Evolutionary conservation across 2,329 filamentous ascomycete species (phyloP).

Genomic region (Alternaria ethzedia): DNA sequence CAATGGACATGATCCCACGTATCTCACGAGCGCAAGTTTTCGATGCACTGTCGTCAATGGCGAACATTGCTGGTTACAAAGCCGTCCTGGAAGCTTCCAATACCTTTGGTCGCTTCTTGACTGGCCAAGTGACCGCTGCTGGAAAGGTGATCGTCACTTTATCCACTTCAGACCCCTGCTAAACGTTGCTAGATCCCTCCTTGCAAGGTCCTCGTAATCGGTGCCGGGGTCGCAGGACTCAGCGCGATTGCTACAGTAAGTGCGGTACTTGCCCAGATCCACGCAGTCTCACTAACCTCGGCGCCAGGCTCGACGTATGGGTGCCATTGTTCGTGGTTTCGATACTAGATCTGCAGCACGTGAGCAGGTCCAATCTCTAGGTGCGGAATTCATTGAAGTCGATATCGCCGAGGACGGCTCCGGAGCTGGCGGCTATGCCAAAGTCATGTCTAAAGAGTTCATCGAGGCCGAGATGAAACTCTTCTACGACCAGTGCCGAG

Average conservation of each 20-base stretch:
- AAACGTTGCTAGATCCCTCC: conserved; percentile 73
- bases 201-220: conserved; percentile 88
- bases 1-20: conserved; percentile 91
- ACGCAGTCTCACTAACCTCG: not conserved
- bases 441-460: conserved; percentile 94
- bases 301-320: conserved; percentile 73
- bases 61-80: conserved; percentile 93
- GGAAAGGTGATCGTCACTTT: conserved; percentile 56
- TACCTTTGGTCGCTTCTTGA: conserved; percentile 85
- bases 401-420: conserved; percentile 83
- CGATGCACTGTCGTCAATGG: conserved; percentile 89
- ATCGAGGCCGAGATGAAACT: conserved; percentile 93
- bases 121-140: conserved; percentile 87
- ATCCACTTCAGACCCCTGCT: not conserved
- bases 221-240: conserved; percentile 85
- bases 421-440: conserved; percentile 85
- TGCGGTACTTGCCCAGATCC: too few species aligned
- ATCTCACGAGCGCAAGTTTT: conserved; percentile 90
- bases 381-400: conserved; percentile 89
- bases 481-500: conserved; percentile 83
- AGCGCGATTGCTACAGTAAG: conserved; percentile 51
- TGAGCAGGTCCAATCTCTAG: conserved; percentile 88
- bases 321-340: conserved; percentile 87
- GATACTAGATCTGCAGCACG: conserved; percentile 87
- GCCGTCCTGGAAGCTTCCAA: conserved; percentile 89